Conservation (phyloP, 2,329 filamentous ascomycete genomes). For the Botrytis pseudocinerea region DNA sequence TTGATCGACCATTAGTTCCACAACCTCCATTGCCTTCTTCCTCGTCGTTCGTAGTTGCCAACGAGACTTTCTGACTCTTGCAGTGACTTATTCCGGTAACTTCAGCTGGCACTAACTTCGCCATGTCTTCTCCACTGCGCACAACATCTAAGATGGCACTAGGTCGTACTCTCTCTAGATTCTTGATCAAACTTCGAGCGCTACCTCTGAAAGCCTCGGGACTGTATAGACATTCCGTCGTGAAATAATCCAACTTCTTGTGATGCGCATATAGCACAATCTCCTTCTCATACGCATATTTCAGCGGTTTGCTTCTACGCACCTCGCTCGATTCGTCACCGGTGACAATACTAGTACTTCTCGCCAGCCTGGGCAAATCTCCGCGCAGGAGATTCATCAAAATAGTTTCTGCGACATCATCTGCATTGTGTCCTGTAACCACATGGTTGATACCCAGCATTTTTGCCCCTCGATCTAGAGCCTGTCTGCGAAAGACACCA, state of each 20-base stretch:
- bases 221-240: constrained; percentile 96
- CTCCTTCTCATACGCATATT: constrained; percentile 98
- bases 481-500: constrained; percentile 92
- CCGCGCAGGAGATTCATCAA: constrained; percentile 95
- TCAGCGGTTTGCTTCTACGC: constrained; percentile 92
- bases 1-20: constrained; percentile 67
- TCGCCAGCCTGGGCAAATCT: constrained; percentile 80
- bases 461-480: constrained; percentile 87
- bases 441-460: constrained; percentile 87
- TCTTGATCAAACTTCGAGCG: constrained; percentile 90
- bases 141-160: constrained; percentile 96
- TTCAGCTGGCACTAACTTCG: constrained; percentile 71
- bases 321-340: constrained; percentile 78
- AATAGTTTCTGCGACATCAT: constrained; percentile 95
- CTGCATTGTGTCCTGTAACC: constrained; percentile 95
- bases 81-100: constrained; percentile 51
- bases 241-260: constrained; percentile 96
- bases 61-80: constrained; percentile 46
- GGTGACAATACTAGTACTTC: constrained; percentile 88
- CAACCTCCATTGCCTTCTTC: constrained; percentile 68
- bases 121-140: constrained; percentile 94
- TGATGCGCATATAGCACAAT: constrained; percentile 98
- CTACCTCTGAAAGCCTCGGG: constrained; percentile 95
- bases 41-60: constrained; percentile 40
- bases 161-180: constrained; percentile 86